Base-by-base conservation (phyloP, 2,329 filamentous ascomycete genomes). In the Aureobasidium sp. region DNA sequence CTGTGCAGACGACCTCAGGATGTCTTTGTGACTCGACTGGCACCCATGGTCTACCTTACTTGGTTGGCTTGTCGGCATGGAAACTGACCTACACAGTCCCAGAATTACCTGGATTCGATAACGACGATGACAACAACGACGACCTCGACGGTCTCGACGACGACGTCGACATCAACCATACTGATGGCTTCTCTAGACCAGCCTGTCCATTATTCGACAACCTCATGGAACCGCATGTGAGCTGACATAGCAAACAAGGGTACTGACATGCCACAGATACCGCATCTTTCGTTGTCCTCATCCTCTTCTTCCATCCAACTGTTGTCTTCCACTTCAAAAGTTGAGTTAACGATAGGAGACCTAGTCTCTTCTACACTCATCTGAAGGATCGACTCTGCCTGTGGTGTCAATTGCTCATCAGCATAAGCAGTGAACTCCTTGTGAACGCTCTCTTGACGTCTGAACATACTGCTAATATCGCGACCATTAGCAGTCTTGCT, bases 391-490 rank as follows among this genome's bases (percentile, higher is more conserved):
- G 27, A 5, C 8, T 39, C 34, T 30, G 25, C 15, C 16, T 7
- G 27, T 2, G 45, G 25, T 7, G 10, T 16, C 5, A 29, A 9
- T 9, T 42, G 25, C 25, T 59, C 45, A 32, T 53, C 41, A 64
- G 81, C 81, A 50, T 81, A 79, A 1, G 86, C 78, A 57, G 77
- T 85, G 77, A 87, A 92, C 54, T 88, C 85, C 63, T 81, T 84
- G 60, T 91, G 75, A 32, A 85, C 81, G 47, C 84, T 81, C 54
- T 90, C 86, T 70, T 95, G 91, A 61, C 79, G 81, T 68, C 79
- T 85, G 71, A 97, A 95, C 91, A 97, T 95, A 69, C 79, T 83
- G 1, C 82, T 82, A 66, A 97, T 96, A 69, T 96, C 86, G 65
- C 88, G 81, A 1, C 89, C 90, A 13, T 69, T 72, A 0, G 76